Evolutionary conservation across 73 alveolate genomes (phyloP).

Genomic region (Paramecium caudatum): DNA sequence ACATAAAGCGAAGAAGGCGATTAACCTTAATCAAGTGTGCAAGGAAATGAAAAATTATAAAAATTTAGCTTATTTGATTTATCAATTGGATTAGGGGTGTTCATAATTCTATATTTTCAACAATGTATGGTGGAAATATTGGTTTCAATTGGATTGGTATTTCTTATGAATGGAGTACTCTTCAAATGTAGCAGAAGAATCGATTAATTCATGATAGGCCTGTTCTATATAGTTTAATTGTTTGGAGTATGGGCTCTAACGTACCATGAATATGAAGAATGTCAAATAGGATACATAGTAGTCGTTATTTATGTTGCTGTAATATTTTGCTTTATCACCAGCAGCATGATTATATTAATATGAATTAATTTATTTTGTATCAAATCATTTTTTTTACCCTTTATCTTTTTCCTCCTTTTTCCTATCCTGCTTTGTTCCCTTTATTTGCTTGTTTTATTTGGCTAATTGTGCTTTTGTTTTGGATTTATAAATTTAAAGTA

Average conservation of each 20-base stretch:
- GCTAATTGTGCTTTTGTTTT: constrained; percentile 60
- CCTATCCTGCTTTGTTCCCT: constrained; percentile 52
- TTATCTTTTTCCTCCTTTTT: constrained; percentile 48
- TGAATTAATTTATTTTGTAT: background rate
- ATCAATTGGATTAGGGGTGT: background rate
- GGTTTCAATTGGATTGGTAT: background rate
- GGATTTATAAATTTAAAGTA: constrained; percentile 91
- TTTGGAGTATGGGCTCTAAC: constrained; percentile 5
- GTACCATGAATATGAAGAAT: constrained; percentile 1
- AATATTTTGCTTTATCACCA: constrained; percentile 24
- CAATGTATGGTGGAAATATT: constrained; percentile 20
- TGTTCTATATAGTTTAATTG: constrained; percentile 1
- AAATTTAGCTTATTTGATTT: background rate
- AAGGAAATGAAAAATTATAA: background rate
- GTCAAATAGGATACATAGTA: constrained; percentile 33
- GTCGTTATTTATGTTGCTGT: constrained; percentile 17
- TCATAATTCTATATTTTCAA: background rate
- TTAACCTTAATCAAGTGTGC: background rate
- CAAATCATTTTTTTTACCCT: constrained; percentile 30
- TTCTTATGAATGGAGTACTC: constrained; percentile 26
- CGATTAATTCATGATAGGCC: constrained; percentile 43
- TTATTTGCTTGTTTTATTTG: constrained; percentile 24
- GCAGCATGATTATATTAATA: constrained; percentile 35
- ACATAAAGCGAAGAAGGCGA: background rate
- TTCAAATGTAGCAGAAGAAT: constrained; percentile 3